Evolutionary conservation across 495 filamentous ascomycete species (phyloP).

Genomic region (Neurospora hispaniola): DNA sequence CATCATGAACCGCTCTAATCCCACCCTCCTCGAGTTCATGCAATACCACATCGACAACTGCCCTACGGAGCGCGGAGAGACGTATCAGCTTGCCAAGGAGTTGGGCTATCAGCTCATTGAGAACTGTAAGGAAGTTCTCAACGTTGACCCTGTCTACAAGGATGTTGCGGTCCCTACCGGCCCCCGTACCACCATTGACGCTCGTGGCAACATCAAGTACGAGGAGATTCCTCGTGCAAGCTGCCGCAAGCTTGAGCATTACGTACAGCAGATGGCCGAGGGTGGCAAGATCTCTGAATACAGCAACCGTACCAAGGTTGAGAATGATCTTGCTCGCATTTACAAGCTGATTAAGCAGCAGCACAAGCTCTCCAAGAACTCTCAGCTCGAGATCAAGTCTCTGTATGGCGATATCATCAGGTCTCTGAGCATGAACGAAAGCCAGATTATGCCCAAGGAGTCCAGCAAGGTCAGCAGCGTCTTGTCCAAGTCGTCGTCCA

Average conservation of each 20-base stretch:
- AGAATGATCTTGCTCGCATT: constrained; percentile 84
- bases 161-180: constrained; percentile 89
- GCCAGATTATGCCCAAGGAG: constrained; percentile 85
- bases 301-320: constrained; percentile 94
- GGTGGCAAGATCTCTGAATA: constrained; percentile 98
- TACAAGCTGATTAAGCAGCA: constrained; percentile 97
- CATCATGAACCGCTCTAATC: constrained; percentile 98
- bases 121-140: constrained; percentile 90
- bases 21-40: constrained; percentile 94
- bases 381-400: constrained; percentile 87
- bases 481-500: constrained; percentile 54
- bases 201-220: constrained; percentile 80
- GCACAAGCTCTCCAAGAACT: constrained; percentile 88
- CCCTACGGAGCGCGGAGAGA: constrained; percentile 91
- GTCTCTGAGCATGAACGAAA: constrained; percentile 92
- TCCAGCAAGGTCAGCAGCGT: constrained; percentile 47
- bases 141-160: constrained; percentile 78
- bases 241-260: constrained; percentile 95
- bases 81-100: constrained; percentile 91
- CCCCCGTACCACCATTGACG: constrained; percentile 81
- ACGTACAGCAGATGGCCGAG: constrained; percentile 97
- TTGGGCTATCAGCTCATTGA: constrained; percentile 92
- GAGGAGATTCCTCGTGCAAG: constrained; percentile 79
- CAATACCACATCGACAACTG: constrained; percentile 99
- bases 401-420: constrained; percentile 90